A percentile compares a stretch with the other conserved stretches of the same genome.
Conservation (phyloP, 495 filamentous ascomycete genomes). For the Bacidia gigantensis region DNA sequence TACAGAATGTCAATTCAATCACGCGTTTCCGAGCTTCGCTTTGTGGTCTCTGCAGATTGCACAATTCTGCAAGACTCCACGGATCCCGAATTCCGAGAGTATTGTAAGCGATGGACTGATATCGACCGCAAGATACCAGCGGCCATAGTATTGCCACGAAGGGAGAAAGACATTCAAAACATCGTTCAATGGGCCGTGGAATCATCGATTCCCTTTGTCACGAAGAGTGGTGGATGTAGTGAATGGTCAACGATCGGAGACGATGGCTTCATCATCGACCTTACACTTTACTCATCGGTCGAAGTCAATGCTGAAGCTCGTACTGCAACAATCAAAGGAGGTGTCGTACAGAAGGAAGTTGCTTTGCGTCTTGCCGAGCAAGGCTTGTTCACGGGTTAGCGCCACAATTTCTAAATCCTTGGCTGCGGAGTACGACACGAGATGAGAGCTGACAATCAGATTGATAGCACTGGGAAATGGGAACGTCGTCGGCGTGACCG, state of each 20-base stretch:
- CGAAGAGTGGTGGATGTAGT: slow-evolving; percentile 22
- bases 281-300: slow-evolving; percentile 19
- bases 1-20: too few species aligned
- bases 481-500: slow-evolving; percentile 13
- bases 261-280: slow-evolving; percentile 23
- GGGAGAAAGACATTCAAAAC: slow-evolving; percentile 11
- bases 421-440: background rate
- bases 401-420: background rate
- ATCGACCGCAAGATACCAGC: slow-evolving; percentile 13
- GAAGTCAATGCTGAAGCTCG: slow-evolving; percentile 13
- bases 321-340: slow-evolving; percentile 18
- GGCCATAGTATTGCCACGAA: slow-evolving; percentile 17
- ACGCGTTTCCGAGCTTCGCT: too few species aligned
- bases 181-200: slow-evolving; percentile 18
- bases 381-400: slow-evolving; percentile 13
- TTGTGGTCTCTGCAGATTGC: too few species aligned
- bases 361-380: slow-evolving; percentile 15
- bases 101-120: slow-evolving; percentile 18
- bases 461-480: background rate
- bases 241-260: slow-evolving; percentile 22
- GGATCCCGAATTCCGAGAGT: slow-evolving; percentile 7
- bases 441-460: background rate
- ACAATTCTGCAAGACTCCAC: slow-evolving; percentile 2
- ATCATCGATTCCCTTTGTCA: slow-evolving; percentile 21
- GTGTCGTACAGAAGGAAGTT: slow-evolving; percentile 22